Percentiles rank a stretch among this genome's conserved stretches.
Conservation (phyloP, 108 stramenopile genomes). For the Chaetoceros tenuissimus region DNA sequence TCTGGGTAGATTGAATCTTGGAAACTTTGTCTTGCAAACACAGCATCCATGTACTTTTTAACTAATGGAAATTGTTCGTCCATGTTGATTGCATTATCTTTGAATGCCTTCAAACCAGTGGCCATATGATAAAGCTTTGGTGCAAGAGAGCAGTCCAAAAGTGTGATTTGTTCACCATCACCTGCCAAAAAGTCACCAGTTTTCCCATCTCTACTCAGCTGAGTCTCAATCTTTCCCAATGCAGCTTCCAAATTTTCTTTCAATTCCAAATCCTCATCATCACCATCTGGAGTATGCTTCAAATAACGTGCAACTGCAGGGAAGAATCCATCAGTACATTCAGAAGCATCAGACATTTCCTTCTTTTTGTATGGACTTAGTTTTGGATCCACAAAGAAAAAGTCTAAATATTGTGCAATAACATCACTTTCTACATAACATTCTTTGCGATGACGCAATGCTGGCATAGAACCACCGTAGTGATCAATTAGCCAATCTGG, state of each 20-base stretch:
- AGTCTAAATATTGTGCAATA: slow-evolving; percentile 76
- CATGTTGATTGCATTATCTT: slow-evolving; percentile 38
- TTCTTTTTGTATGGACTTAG: slow-evolving; percentile 14
- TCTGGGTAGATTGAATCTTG: slow-evolving; percentile 48
- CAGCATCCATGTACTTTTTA: slow-evolving; percentile 43
- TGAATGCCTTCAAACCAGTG: slow-evolving; percentile 47
- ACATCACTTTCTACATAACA: slow-evolving; percentile 75
- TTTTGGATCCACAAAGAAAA: slow-evolving; percentile 61
- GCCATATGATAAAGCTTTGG: slow-evolving; percentile 75
- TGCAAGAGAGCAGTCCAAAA: slow-evolving; percentile 63
- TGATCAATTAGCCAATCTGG: slow-evolving; percentile 73
- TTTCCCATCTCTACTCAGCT: slow-evolving; percentile 21
- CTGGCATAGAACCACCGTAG: slow-evolving; percentile 75
- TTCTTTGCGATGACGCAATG: slow-evolving; percentile 73
- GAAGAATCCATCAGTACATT: slow-evolving; percentile 59
- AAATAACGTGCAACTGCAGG: slow-evolving; percentile 71
- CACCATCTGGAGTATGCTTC: slow-evolving; percentile 55
- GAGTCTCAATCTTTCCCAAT: slow-evolving; percentile 38
- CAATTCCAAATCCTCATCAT: slow-evolving; percentile 30
- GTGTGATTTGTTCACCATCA: slow-evolving; percentile 41
- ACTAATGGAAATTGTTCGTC: slow-evolving; percentile 38
- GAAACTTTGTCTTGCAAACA: slow-evolving; percentile 54
- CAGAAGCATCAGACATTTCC: slow-evolving; percentile 21
- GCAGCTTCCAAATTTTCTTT: slow-evolving; percentile 26
- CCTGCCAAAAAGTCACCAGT: slow-evolving; percentile 42